Base-by-base conservation (phyloP, 352 stramenopile species). In the Thalassiosira livingstoniorum region DNA sequence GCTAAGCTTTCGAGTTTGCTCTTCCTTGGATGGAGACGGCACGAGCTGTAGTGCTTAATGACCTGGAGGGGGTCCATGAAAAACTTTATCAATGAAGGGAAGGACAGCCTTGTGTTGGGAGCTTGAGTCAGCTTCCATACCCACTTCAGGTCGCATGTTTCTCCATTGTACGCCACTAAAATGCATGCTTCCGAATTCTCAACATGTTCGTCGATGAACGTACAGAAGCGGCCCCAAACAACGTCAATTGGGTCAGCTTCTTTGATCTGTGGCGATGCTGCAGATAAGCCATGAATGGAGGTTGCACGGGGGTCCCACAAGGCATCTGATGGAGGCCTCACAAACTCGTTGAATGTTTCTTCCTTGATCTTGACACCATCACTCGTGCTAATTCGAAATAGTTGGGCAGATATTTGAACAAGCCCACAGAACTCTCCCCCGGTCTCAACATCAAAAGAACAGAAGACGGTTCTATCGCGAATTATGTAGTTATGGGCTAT, bases 121-220 rank as follows among this genome's bases (percentile, higher is more conserved):
- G 68, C 60, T 66, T 84, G 68, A 31, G 45, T 75, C 18, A 84
- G 13, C 45, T 75, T 75, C 68, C 76, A 84, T 37, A 84, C 23
- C 76, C 76, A 84, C 65, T 79, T 84, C 5, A 79, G 2, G 29
- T 84, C 76, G 55, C 76, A 79, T 7, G 27, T 64, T 34, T 69
- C 68, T 25, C 68, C 77, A 67, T 82, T 82, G 1, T 54, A 85
- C 27, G 77, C 77, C 0, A 75, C 61, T 10, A 76, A 18, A 82
- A 65, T 65, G 5, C 21, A 29, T 42, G 32, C 27, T 2, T 4
- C 27, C 11, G 29, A 43, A 29, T 43, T 5, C 2, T n/a, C n/a
- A n/a, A n/a, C n/a, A n/a, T n/a, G n/a, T n/a, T n/a, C n/a, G n/a
- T n/a, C n/a, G n/a, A n/a, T n/a, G n/a, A n/a, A n/a, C n/a, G n/a